Conservation (phyloP, 371 early-diverging fungal species). For the Syncephalastrum racemosum region DNA sequence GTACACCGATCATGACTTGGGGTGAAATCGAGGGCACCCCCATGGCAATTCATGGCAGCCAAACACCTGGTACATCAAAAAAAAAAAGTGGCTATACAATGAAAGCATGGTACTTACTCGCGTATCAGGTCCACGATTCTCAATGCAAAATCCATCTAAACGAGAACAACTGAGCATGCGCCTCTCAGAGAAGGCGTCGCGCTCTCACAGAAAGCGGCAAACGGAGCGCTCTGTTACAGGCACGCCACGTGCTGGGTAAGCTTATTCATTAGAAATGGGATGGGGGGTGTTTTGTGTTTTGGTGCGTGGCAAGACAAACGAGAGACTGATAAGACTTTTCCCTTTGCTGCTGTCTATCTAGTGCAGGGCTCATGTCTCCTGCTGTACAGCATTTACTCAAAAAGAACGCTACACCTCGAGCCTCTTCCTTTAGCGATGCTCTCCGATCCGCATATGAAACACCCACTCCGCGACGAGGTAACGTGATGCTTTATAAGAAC, state of each 20-base stretch:
- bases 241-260: slow-evolving; percentile 39
- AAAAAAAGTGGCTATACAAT: not conserved
- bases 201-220: slow-evolving; percentile 48
- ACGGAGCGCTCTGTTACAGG: slow-evolving; percentile 22
- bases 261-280: not conserved
- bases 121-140: slow-evolving; percentile 50
- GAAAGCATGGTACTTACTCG: not conserved
- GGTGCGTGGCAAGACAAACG: not conserved
- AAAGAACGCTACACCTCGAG: slow-evolving; percentile 28
- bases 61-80: slow-evolving; percentile 43
- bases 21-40: slow-evolving; percentile 73
- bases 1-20: slow-evolving; percentile 79
- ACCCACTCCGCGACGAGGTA: slow-evolving; percentile 10
- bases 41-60: slow-evolving; percentile 47
- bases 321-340: not conserved
- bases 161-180: slow-evolving; percentile 67
- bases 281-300: too few species aligned
- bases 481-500: not conserved
- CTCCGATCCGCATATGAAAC: slow-evolving; percentile 38
- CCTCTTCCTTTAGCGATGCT: slow-evolving; percentile 35
- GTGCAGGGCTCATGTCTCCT: slow-evolving; percentile 42
- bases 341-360: too few species aligned
- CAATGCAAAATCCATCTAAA: slow-evolving; percentile 62
- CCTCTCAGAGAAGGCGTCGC: slow-evolving; percentile 65
- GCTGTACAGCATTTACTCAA: slow-evolving; percentile 46